These are phyloP conservation scores for Triangularia verruculosa DNA, from an alignment of 2,329 filamentous ascomycete species.

Conservation along the genomic window DNA sequence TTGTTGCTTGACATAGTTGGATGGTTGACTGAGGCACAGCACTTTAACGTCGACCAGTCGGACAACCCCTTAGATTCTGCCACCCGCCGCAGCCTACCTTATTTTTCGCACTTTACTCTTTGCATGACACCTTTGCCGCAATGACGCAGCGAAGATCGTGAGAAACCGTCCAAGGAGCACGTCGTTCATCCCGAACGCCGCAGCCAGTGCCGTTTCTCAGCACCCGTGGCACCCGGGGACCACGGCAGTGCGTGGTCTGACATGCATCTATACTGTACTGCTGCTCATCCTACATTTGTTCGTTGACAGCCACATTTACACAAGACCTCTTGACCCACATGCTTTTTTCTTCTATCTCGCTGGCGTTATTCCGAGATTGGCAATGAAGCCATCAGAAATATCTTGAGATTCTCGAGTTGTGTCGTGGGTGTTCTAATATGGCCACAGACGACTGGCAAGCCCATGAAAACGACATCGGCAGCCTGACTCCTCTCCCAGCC, in stretches of 20 bases:
- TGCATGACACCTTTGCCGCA: background rate
- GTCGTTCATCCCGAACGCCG: background rate
- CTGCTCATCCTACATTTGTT: background rate
- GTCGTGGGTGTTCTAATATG: background rate
- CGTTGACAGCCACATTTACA: background rate
- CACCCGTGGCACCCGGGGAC: background rate
- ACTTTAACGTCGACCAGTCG: background rate
- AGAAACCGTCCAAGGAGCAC: background rate
- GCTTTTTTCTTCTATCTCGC: background rate
- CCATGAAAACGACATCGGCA: slow-evolving; percentile 15
- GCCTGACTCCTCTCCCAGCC: slow-evolving; percentile 25
- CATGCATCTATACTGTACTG: background rate
- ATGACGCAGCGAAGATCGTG: background rate
- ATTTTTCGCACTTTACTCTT: background rate
- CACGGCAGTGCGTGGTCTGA: background rate
- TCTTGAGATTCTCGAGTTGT: background rate
- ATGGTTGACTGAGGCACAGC: background rate
- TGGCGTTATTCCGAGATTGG: background rate
- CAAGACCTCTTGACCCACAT: background rate
- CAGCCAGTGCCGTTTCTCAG: background rate
- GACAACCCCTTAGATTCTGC: background rate
- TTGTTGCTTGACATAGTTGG: background rate
- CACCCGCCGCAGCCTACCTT: background rate
- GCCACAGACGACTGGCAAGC: background rate
- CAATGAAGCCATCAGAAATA: background rate